Percentiles rank a stretch among this genome's conserved stretches.
Evolutionary conservation across 768 basidiomycete genomes (phyloP).

Genomic region (Postia placenta): DNA sequence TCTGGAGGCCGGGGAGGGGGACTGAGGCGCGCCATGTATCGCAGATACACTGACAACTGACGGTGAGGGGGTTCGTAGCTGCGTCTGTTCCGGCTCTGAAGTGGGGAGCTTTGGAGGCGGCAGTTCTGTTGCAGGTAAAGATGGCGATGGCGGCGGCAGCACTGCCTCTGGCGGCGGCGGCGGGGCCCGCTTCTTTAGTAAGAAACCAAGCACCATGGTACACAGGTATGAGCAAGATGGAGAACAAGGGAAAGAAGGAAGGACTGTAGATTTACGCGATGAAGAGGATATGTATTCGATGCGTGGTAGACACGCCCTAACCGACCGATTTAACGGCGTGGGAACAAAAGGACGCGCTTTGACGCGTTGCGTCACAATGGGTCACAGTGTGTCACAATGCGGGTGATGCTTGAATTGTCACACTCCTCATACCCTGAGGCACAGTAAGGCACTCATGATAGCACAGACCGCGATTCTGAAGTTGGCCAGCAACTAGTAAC

Average conservation of each 20-base stretch:
- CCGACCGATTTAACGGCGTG: neutral
- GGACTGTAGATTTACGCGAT: neutral
- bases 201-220: constrained; percentile 25
- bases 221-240: neutral
- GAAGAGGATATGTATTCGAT: neutral
- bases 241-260: neutral
- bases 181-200: constrained; percentile 12
- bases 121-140: constrained; percentile 1
- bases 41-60: constrained; percentile 36
- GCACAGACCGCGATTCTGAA: too few relatives aligned
- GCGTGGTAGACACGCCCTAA: neutral
- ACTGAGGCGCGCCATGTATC: constrained; percentile 17
- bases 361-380: constrained; percentile 4
- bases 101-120: constrained; percentile 4
- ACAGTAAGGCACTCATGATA: too few relatives aligned
- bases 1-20: constrained; percentile 18
- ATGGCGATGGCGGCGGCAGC: constrained; percentile 14
- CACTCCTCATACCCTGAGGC: too few relatives aligned
- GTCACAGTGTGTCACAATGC: constrained; percentile 3
- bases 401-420: too few relatives aligned
- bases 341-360: constrained; percentile 1
- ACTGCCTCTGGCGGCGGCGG: constrained; percentile 9
- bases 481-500: too few relatives aligned
- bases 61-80: constrained; percentile 51
- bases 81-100: constrained; percentile 16